These are phyloP conservation scores for Xerocomus amazonicus DNA, from an alignment of 1,284 basidiomycete species.

Conservation along the genomic window DNA sequence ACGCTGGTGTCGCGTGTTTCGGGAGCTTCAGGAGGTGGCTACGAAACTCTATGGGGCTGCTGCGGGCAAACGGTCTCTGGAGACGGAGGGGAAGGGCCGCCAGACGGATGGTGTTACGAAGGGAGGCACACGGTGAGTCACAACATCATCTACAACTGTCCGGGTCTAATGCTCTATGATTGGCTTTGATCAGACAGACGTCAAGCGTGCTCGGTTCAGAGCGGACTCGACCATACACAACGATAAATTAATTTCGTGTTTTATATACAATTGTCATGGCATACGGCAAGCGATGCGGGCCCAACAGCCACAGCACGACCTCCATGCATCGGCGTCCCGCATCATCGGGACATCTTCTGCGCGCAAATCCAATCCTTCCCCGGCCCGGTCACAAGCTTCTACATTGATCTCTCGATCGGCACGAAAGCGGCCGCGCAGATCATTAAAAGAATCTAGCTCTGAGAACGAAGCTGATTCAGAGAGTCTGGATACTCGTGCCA, in stretches of 20 bases:
- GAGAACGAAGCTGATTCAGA: constrained; percentile 22
- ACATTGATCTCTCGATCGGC: constrained; percentile 4
- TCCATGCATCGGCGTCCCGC: constrained; percentile 6
- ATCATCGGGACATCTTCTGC: constrained; percentile 7
- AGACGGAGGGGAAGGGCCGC: constrained; percentile 73
- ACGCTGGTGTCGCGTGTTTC: constrained; percentile 45
- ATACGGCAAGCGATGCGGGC: constrained; percentile 28
- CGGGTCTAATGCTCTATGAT: not conserved
- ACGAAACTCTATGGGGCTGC: constrained; percentile 63
- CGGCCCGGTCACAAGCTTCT: constrained; percentile 24
- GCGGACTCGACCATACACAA: constrained; percentile 64
- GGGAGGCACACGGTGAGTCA: constrained; percentile 67
- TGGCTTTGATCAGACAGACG: constrained; percentile 48
- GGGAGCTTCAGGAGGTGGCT: constrained; percentile 28
- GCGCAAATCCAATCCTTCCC: constrained; percentile 28
- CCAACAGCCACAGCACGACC: constrained; percentile 24
- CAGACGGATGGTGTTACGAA: constrained; percentile 81
- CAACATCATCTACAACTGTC: not conserved
- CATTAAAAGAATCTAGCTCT: constrained; percentile 24
- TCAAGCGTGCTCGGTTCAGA: constrained; percentile 71
- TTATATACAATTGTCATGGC: constrained; percentile 48
- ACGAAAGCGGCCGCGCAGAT: constrained; percentile 27
- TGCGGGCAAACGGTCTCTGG: constrained; percentile 68
- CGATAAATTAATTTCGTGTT: constrained; percentile 65
- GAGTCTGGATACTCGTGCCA: not conserved